These are phyloP conservation scores for Hemerocallis citrina DNA, from an alignment of 106 monocot genomes.

Conservation along the genomic window DNA sequence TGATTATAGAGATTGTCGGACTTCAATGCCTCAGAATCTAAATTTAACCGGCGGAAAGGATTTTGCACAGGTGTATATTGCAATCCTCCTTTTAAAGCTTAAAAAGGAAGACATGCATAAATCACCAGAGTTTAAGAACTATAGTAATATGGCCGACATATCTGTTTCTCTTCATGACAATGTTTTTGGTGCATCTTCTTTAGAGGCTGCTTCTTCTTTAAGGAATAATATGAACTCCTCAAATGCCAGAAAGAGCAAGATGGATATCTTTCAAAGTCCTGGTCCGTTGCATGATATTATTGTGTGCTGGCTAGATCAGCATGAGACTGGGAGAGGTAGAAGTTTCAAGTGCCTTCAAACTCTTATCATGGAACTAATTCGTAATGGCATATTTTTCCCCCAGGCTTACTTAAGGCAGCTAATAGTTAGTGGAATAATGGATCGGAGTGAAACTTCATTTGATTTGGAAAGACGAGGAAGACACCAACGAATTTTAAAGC, in stretches of 20 bases:
- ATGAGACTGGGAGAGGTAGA: constrained; percentile 59
- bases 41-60: constrained; percentile 80
- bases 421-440: constrained; percentile 91
- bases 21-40: constrained; percentile 24
- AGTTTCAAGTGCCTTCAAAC: constrained; percentile 62
- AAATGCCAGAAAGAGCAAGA: constrained; percentile 18
- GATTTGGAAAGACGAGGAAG: constrained; percentile 60
- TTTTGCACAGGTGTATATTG: constrained; percentile 69
- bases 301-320: constrained; percentile 95
- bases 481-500: constrained; percentile 71
- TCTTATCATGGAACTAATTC: constrained; percentile 75
- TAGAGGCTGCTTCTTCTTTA: constrained; percentile 28
- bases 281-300: constrained; percentile 91
- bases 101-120: constrained; percentile 52
- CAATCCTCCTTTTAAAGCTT: constrained; percentile 70
- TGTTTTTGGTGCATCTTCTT: constrained; percentile 17
- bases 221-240: constrained; percentile 18
- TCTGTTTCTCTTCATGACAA: constrained; percentile 28
- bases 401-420: constrained; percentile 92
- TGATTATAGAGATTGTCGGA: constrained; percentile 78
- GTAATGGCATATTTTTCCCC: constrained; percentile 81
- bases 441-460: constrained; percentile 33
- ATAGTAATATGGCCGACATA: constrained; percentile 16
- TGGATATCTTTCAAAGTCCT: constrained; percentile 62
- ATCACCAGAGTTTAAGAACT: constrained; percentile 18